Conservation (phyloP, 768 basidiomycete species). For the Serendipita indica region DNA sequence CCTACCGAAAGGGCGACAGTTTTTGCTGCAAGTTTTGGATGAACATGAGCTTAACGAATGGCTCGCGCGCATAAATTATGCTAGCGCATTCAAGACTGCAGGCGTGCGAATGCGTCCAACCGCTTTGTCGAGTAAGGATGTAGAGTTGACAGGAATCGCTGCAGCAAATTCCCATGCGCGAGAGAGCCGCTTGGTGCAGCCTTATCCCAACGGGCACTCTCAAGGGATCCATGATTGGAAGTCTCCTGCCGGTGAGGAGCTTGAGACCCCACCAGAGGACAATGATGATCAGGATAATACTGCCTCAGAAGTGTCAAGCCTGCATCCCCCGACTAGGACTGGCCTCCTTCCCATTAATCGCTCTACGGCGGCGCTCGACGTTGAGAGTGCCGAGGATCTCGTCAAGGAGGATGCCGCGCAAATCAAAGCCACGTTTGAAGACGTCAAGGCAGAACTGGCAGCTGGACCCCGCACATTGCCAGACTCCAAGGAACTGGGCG, state of each 20-base stretch:
- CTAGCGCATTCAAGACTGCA: slow-evolving; percentile 76
- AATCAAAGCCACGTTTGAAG: slow-evolving; percentile 70
- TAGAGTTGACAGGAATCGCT: slow-evolving; percentile 67
- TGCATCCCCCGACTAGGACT: not conserved
- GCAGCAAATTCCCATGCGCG: slow-evolving; percentile 75
- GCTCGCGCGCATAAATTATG: slow-evolving; percentile 88
- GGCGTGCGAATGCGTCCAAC: slow-evolving; percentile 67
- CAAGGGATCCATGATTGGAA: not conserved
- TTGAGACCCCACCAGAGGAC: not conserved
- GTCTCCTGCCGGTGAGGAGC: not conserved
- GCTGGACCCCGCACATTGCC: slow-evolving; percentile 26
- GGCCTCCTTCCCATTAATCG: not conserved
- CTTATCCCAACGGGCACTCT: not conserved
- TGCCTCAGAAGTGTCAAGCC: not conserved
- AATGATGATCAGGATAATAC: not conserved
- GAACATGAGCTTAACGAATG: slow-evolving; percentile 72
- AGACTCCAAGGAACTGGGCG: not conserved
- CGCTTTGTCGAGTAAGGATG: slow-evolving; percentile 51
- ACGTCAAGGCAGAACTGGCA: slow-evolving; percentile 73
- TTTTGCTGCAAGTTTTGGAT: slow-evolving; percentile 58
- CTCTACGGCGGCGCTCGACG: slow-evolving; percentile 6
- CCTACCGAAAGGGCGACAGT: slow-evolving; percentile 62
- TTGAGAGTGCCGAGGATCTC: slow-evolving; percentile 10
- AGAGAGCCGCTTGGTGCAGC: slow-evolving; percentile 36
- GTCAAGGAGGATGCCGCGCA: slow-evolving; percentile 30